Base-by-base conservation (phyloP, 495 filamentous ascomycete species). In the Podospora sp. region DNA sequence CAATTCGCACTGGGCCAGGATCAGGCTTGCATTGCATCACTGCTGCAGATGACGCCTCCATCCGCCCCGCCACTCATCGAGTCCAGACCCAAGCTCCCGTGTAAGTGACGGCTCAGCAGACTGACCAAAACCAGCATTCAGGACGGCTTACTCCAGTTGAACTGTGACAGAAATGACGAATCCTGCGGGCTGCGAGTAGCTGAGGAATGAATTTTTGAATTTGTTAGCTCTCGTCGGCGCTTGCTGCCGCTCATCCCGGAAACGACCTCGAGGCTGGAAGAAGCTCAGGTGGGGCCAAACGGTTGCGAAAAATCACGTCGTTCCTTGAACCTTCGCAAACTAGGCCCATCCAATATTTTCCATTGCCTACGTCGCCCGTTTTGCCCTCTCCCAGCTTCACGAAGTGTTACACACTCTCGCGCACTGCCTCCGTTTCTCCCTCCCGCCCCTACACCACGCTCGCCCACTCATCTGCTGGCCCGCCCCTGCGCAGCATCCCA, bases 1-100 rank as follows among this genome's bases (percentile, higher is more conserved):
- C 60, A 71, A 69, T 71, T 73, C 71, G 56, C 69, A 73, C 71
- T 67, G 71, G 50, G 62, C 12, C 12, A 33, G 40, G 26, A 49
- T 62, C 25, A 40, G 22, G 33, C 20, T 55, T 27, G 55, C 58
- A 68, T 68, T 72, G 59, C 70, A 73, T 73, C 63, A 68, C 59
- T 65, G 59, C 35, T 67, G 63, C 24, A 36, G 29, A 8, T 56
- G 72, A 72, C 69, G 71, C 63, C 66, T 51, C 49, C 67, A 27
- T 50, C 35, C 50, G 46, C 69, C 71, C 69, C 71, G 67, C 71
- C 65, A 67, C 56, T 24, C 2, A 26, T 27, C 8, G 29, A 60
- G 35, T 53, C 68, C 68, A 67, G 68, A 62, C 68, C 65, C 29
- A 61, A n/a, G 29, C 35, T 46, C 29, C 57, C 35, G 60, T 62